phyloP scores from a whole-genome alignment of 1,284 basidiomycete genomes.

The Tylopilus sp. region DNA sequence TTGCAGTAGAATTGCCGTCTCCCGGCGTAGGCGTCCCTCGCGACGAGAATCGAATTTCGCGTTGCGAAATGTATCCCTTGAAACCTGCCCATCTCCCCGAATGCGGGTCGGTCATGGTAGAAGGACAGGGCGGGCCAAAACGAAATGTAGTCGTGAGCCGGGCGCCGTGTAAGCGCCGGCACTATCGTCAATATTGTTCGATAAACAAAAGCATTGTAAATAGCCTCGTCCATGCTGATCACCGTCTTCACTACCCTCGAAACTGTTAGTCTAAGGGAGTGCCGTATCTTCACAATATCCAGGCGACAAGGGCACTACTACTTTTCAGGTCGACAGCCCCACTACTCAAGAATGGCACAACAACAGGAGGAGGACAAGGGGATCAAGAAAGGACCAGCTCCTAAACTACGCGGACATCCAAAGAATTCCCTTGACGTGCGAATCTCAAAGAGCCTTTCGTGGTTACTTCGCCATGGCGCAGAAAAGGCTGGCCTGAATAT shows the following conservation, averaged over 20 bases:
- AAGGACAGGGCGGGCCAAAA: constrained; percentile 4
- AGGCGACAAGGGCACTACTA: not conserved
- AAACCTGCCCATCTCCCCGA: constrained; percentile 36
- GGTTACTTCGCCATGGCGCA: constrained; percentile 69
- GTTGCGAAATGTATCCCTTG: constrained; percentile 41
- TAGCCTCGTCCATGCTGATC: constrained; percentile 6
- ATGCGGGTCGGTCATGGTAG: constrained; percentile 30
- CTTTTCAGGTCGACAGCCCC: constrained; percentile 5
- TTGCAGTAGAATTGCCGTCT: constrained; percentile 14
- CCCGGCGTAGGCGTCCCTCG: constrained; percentile 8
- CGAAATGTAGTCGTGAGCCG: too few species aligned
- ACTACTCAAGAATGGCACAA: constrained; percentile 14
- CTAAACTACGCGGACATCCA: constrained; percentile 28
- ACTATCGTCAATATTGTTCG: too few species aligned
- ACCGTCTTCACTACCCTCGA: not conserved
- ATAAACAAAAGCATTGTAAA: too few species aligned
- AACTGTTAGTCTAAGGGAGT: not conserved
- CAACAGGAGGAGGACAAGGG: constrained; percentile 1
- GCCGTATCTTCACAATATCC: not conserved
- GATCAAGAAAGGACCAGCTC: constrained; percentile 15
- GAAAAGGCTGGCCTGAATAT: constrained; percentile 54
- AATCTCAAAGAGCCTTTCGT: constrained; percentile 60
- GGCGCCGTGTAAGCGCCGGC: not conserved
- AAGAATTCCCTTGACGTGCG: constrained; percentile 24
- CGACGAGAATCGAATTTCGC: constrained; percentile 32